These are phyloP conservation scores for Fusarium tuaranense DNA, from an alignment of 2,329 filamentous ascomycete genomes.

Conservation along the genomic window DNA sequence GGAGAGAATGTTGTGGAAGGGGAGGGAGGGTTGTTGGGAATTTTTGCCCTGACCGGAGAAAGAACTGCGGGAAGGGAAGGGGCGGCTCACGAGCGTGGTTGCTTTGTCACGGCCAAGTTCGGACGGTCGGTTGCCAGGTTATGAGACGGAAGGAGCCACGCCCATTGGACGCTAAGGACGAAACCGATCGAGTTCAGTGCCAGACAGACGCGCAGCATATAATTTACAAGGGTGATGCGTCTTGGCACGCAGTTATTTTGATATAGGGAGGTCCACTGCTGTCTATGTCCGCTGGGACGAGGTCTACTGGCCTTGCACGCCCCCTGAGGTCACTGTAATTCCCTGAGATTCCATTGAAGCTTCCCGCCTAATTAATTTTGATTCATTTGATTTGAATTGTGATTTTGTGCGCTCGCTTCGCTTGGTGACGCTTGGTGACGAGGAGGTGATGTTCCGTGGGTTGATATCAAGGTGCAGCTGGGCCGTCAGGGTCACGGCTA, in stretches of 20 bases:
- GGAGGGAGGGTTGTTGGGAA: constrained; percentile 12
- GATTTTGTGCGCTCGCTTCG: constrained; percentile 14
- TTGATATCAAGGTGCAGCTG: constrained; percentile 4
- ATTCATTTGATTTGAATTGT: constrained; percentile 5
- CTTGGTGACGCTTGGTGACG: constrained; percentile 1
- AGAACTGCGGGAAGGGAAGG: constrained; percentile 16
- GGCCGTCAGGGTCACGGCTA: neutral
- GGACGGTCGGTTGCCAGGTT: constrained; percentile 6
- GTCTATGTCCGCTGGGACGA: neutral
- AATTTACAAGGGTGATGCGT: neutral
- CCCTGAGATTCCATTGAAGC: neutral
- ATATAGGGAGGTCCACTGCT: constrained; percentile 9
- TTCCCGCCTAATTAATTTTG: constrained; percentile 13
- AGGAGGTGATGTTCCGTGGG: neutral
- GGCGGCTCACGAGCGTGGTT: constrained; percentile 13
- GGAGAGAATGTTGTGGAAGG: constrained; percentile 1
- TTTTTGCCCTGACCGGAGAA: constrained; percentile 1
- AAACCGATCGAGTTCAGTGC: neutral
- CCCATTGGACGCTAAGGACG: constrained; percentile 9
- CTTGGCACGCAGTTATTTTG: neutral
- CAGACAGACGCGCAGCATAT: neutral
- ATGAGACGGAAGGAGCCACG: constrained; percentile 5
- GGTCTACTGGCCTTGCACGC: constrained; percentile 20
- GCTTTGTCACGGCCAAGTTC: constrained; percentile 6
- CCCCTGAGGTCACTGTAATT: neutral